A percentile compares a stretch with the other conserved stretches of the same genome.
phyloP scores from a whole-genome alignment of 345 rosid species.

The Linum trigynum region DNA sequence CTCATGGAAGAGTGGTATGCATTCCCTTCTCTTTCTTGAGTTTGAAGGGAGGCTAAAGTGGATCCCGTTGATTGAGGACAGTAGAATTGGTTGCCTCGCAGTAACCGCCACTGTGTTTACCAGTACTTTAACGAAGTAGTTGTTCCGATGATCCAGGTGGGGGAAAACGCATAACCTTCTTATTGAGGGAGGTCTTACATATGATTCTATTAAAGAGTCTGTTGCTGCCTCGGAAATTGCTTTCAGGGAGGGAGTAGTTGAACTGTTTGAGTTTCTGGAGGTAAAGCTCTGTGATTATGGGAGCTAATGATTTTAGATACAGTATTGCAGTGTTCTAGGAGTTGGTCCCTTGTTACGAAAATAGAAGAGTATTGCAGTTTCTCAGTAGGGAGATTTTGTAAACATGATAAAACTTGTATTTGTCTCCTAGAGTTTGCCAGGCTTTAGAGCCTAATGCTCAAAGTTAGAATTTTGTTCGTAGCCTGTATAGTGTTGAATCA shows the following conservation, averaged over 20 bases:
- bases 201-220: constrained; percentile 60
- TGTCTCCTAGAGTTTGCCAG: too few relatives aligned
- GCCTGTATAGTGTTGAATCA: too few relatives aligned
- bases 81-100: too few relatives aligned
- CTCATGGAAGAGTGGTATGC: constrained; percentile 92
- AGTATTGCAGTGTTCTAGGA: too few relatives aligned
- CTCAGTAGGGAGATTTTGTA: too few relatives aligned
- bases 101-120: too few relatives aligned
- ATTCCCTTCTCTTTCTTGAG: neutral
- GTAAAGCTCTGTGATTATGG: constrained; percentile 24
- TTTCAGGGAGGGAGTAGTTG: constrained; percentile 73
- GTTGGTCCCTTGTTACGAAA: too few relatives aligned
- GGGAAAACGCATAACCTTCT: constrained; percentile 73
- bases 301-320: neutral
- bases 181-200: constrained; percentile 78
- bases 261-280: constrained; percentile 71
- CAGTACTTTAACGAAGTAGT: neutral
- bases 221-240: constrained; percentile 53
- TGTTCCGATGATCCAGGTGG: constrained; percentile 50
- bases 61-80: neutral
- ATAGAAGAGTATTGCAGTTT: too few relatives aligned
- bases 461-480: too few relatives aligned
- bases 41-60: neutral
- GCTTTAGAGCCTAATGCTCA: too few relatives aligned
- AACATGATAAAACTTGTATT: too few relatives aligned